Conservation (phyloP, 108 stramenopile genomes). For the Tribonema minus region DNA sequence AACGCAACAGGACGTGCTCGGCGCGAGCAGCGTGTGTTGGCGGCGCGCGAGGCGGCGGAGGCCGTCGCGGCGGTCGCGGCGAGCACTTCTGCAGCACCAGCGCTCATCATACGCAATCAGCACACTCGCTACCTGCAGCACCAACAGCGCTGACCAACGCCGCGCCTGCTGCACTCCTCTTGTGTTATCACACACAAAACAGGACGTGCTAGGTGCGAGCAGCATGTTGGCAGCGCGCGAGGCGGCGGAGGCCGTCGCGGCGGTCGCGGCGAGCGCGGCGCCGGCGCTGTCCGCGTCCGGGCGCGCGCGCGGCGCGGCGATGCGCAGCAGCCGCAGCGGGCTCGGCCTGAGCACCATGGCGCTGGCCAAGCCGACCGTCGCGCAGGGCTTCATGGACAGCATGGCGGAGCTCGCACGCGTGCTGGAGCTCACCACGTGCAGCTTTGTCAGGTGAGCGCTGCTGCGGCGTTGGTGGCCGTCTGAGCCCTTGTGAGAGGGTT, state of each 20-base stretch:
- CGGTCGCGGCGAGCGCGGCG: neutral
- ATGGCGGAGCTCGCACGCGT: constrained; percentile 46
- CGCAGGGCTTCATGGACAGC: constrained; percentile 38
- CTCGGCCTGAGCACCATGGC: constrained; percentile 3
- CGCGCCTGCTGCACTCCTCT: neutral
- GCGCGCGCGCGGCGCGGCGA: too few relatives aligned
- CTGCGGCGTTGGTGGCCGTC: too few relatives aligned
- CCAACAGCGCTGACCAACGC: too few relatives aligned
- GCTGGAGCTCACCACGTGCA: constrained; percentile 49
- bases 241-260: neutral
- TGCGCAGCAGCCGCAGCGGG: neutral
- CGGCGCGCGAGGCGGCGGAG: too few relatives aligned
- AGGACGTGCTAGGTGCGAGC: neutral
- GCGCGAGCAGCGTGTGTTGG: too few relatives aligned
- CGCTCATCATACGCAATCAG: too few relatives aligned
- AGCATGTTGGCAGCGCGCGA: too few relatives aligned
- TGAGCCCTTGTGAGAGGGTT: too few relatives aligned
- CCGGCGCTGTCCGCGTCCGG: neutral
- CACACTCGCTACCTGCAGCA: too few relatives aligned
- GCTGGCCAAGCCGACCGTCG: constrained; percentile 46
- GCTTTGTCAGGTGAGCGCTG: constrained; percentile 58
- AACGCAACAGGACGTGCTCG: neutral
- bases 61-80: neutral
- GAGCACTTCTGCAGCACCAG: neutral
- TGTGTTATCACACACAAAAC: neutral